Evolutionary conservation across 31 red algal species (phyloP).

Genomic region (Odonthalia washingtoniensis): DNA sequence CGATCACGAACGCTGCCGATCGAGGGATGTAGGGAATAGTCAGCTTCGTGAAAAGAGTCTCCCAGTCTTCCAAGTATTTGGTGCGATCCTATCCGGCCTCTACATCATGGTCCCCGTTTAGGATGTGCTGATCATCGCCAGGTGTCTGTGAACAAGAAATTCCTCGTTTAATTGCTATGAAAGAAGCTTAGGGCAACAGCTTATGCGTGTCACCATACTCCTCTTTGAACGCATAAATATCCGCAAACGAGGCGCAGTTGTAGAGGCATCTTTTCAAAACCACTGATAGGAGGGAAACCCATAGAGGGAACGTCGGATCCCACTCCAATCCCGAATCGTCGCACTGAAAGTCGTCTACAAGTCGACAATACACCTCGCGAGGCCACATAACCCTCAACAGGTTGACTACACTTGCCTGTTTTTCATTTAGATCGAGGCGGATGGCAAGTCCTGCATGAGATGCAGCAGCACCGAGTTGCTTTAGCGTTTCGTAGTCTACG

Average conservation of each 20-base stretch:
- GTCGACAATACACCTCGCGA: not conserved
- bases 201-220: not conserved
- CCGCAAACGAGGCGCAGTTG: not conserved
- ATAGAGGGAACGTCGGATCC: not conserved
- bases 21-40: too few relatives aligned
- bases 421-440: not conserved
- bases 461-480: not conserved
- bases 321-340: not conserved
- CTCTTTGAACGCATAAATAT: constrained; percentile 1
- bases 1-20: too few relatives aligned
- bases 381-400: too few relatives aligned
- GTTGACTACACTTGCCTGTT: not conserved
- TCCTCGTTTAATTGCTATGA: not conserved
- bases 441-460: not conserved
- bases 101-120: not conserved
- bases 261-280: constrained; percentile 1
- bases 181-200: not conserved
- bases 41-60: too few relatives aligned
- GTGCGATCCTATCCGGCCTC: too few relatives aligned
- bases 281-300: not conserved
- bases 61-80: too few relatives aligned
- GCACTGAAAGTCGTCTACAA: not conserved
- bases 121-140: not conserved
- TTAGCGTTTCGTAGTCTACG: not conserved
- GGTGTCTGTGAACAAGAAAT: not conserved